These are phyloP conservation scores for Geosmithia putterillii DNA, from an alignment of 2,329 filamentous ascomycete species.

Conservation along the genomic window DNA sequence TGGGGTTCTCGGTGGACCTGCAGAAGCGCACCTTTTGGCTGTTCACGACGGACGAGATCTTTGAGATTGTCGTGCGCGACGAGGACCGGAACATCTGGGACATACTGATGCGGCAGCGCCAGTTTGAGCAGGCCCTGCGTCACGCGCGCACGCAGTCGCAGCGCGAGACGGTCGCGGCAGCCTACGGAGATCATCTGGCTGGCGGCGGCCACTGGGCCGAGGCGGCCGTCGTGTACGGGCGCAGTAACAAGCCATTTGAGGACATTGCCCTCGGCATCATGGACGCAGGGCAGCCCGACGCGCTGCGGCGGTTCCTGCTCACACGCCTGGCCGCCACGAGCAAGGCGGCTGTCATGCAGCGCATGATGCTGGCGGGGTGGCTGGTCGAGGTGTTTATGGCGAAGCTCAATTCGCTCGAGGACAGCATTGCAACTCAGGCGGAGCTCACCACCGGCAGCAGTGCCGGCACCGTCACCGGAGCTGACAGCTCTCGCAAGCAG, in stretches of 20 bases:
- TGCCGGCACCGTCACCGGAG: slow-evolving; percentile 52
- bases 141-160: slow-evolving; percentile 72
- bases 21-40: slow-evolving; percentile 98
- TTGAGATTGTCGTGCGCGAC: slow-evolving; percentile 81
- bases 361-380: slow-evolving; percentile 92
- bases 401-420: slow-evolving; percentile 87
- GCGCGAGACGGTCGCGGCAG: slow-evolving; percentile 82
- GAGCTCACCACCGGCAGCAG: slow-evolving; percentile 35
- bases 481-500: slow-evolving; percentile 59
- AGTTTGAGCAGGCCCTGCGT: slow-evolving; percentile 78
- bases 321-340: slow-evolving; percentile 75
- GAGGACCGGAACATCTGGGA: slow-evolving; percentile 92
- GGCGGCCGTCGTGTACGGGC: slow-evolving; percentile 81
- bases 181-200: slow-evolving; percentile 80
- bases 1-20: slow-evolving; percentile 80
- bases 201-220: slow-evolving; percentile 72
- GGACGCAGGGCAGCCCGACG: slow-evolving; percentile 81
- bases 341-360: slow-evolving; percentile 78
- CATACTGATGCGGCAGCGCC: slow-evolving; percentile 74
- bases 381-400: slow-evolving; percentile 94
- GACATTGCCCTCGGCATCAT: slow-evolving; percentile 88
- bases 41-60: slow-evolving; percentile 83
- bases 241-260: slow-evolving; percentile 94
- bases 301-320: slow-evolving; percentile 76
- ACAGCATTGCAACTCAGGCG: slow-evolving; percentile 61